Evolutionary conservation across 129 eudicot species (phyloP).

Genomic region (Tanacetum coccineum): DNA sequence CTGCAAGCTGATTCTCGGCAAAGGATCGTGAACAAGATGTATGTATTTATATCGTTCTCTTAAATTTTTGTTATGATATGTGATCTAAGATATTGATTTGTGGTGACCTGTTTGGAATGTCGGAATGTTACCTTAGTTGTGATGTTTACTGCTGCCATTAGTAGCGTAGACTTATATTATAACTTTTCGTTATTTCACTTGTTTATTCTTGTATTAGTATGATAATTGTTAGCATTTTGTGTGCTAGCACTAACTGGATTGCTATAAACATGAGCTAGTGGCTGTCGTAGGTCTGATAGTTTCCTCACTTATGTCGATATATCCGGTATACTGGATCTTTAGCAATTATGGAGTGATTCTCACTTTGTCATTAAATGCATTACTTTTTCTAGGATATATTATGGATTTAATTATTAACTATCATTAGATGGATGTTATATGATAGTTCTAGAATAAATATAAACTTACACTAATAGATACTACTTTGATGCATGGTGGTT

Average conservation of each 20-base stretch:
- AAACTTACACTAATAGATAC: background rate
- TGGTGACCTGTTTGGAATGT: background rate
- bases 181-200: background rate
- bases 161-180: background rate
- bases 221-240: too few species aligned
- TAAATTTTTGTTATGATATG: background rate
- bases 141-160: constrained; percentile 2
- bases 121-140: background rate
- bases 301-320: too few species aligned
- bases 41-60: constrained; percentile 12
- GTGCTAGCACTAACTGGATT: too few species aligned
- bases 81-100: background rate
- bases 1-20: constrained; percentile 54
- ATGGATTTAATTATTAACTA: too few species aligned
- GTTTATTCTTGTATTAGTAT: too few species aligned
- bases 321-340: too few species aligned
- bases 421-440: background rate
- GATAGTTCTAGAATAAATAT: background rate
- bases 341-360: too few species aligned
- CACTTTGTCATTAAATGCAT: too few species aligned
- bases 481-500: background rate
- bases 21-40: constrained; percentile 66
- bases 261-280: too few species aligned
- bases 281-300: too few species aligned
- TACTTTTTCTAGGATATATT: too few species aligned